phyloP scores from a whole-genome alignment of 441 rosid species.

The Daphne laureola region DNA sequence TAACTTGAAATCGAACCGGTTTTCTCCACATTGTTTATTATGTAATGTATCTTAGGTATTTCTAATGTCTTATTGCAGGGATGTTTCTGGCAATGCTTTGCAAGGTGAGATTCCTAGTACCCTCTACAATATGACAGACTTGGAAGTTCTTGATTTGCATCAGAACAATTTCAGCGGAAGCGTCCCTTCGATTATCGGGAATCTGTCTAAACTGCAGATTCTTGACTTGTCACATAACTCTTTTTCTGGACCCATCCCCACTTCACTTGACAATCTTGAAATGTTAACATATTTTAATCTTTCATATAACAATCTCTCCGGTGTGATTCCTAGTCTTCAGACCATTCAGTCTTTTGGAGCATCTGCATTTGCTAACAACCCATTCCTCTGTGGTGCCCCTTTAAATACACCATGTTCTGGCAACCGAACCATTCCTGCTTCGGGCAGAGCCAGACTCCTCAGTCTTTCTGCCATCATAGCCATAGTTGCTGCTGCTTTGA shows the following conservation, averaged over 20 bases:
- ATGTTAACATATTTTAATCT: constrained; percentile 45
- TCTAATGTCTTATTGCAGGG: constrained; percentile 46
- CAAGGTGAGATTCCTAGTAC: constrained; percentile 60
- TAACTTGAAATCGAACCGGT: constrained; percentile 12
- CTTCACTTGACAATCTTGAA: constrained; percentile 51
- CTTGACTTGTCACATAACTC: constrained; percentile 69
- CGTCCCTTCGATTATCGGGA: constrained; percentile 63
- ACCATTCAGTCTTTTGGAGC: constrained; percentile 48
- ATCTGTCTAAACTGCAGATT: constrained; percentile 39
- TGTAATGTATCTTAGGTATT: constrained; percentile 20
- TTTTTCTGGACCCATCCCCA: constrained; percentile 66
- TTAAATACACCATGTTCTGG: constrained; percentile 44
- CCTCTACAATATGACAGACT: constrained; percentile 52
- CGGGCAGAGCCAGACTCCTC: constrained; percentile 40
- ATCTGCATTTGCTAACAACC: constrained; percentile 62
- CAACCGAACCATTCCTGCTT: constrained; percentile 16
- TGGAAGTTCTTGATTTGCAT: constrained; percentile 74
- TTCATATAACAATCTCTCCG: constrained; percentile 72
- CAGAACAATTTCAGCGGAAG: constrained; percentile 58
- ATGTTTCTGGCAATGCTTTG: constrained; percentile 73
- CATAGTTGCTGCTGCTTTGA: constrained; percentile 75
- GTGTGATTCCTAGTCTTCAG: constrained; percentile 48
- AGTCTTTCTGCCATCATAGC: constrained; percentile 76
- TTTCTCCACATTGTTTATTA: constrained; percentile 16
- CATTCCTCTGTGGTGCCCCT: constrained; percentile 72